Base-by-base conservation (phyloP, 164 flowering plant species). In the Vitis labrusca region DNA sequence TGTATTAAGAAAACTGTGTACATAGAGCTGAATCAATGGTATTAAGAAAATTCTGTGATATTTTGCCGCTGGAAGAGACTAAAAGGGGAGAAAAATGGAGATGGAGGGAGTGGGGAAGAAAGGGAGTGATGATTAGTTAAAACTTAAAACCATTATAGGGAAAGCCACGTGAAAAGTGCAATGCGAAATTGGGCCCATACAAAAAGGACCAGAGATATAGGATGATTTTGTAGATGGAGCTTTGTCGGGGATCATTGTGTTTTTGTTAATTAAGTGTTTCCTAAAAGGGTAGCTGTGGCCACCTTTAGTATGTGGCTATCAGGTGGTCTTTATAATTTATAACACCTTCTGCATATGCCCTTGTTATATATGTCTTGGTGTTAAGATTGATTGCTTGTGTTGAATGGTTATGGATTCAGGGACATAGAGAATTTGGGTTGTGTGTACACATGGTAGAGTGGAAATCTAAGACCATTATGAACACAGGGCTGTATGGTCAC, bases 81-180 rank as follows among this genome's bases (percentile, higher is more conserved):
- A 37, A 37, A 37, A 37, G 44, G 7, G 44, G 44, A 37, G 44
- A 23, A 23, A 23, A 23, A 23, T 23, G 27, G 27, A 23, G 27
- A 23, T 2, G 27, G 27, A 23, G 27, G 27, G 27, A 23, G 27
- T 23, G 27, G 27, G 27, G 27, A 23, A 23, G 44, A 37, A 37
- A 37, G 5, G 44, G 7, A 6, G 44, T 37, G 44, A 37, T 37
- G 44, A 37, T 37, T 37, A 37, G 44, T 37, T 37, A 37, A 37
- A 37, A 37, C 44, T 37, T 37, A 37, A 37, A 37, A 37, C 44
- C 44, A 61, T n/a, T 32, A 11, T 0, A 30, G 37, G 27, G n/a
- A 53, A 63, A 63, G 73, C 54, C 73, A 71, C 73, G 73, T 71
- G 73, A 55, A 71, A 70, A 64, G 73, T 61, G 66, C 54, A 54